Evolutionary conservation across 1,284 basidiomycete species (phyloP).

Genomic region (Sanghuangporus baumii): DNA sequence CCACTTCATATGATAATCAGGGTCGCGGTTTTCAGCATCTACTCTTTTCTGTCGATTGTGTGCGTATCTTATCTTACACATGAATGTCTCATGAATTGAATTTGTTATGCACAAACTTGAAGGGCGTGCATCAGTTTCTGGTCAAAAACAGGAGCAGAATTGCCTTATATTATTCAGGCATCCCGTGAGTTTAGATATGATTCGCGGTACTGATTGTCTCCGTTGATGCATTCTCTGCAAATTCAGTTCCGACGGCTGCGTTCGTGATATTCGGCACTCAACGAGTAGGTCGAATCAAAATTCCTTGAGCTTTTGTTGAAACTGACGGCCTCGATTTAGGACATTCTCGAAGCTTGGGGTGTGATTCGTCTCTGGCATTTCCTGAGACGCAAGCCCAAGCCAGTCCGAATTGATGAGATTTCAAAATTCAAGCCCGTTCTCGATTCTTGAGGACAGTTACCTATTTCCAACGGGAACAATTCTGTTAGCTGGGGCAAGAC

Average conservation of each 20-base stretch:
- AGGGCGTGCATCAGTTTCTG: slow-evolving; percentile 14
- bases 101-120: neutral
- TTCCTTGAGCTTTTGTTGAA: neutral
- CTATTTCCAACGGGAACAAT: too few relatives aligned
- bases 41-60: slow-evolving; percentile 11
- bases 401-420: neutral
- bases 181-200: slow-evolving; percentile 9
- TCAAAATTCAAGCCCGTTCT: neutral
- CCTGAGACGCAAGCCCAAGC: neutral
- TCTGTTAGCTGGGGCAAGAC: too few relatives aligned
- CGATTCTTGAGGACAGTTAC: neutral
- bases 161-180: slow-evolving; percentile 14
- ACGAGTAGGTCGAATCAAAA: neutral
- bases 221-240: neutral
- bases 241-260: slow-evolving; percentile 14
- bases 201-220: neutral
- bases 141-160: slow-evolving; percentile 5
- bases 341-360: slow-evolving; percentile 11
- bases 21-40: slow-evolving; percentile 10
- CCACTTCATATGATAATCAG: slow-evolving; percentile 3
- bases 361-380: slow-evolving; percentile 6
- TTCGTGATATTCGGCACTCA: slow-evolving; percentile 15
- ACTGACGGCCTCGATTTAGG: neutral
- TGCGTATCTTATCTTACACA: neutral
- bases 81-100: neutral